A percentile compares a stretch with the other conserved stretches of the same genome.
Evolutionary conservation across 768 basidiomycete genomes (phyloP).

Genomic region (Lactarius trivialis): DNA sequence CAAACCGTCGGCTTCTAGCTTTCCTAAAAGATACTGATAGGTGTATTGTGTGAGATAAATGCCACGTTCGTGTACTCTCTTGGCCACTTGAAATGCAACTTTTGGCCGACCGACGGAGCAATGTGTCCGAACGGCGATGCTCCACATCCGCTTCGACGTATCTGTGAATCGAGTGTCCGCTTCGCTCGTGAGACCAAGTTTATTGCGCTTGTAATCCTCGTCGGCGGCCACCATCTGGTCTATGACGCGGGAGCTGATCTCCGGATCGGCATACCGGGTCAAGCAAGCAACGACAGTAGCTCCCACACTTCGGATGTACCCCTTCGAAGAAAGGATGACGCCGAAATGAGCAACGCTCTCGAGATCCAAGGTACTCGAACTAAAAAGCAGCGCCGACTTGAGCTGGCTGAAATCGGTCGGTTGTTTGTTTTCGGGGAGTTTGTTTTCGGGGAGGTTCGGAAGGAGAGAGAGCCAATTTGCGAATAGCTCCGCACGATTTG

Average conservation of each 20-base stretch:
- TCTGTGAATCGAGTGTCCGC: background rate
- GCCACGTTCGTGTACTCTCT: constrained; percentile 28
- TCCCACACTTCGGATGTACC: constrained; percentile 29
- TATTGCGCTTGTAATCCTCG: constrained; percentile 22
- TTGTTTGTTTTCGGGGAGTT: background rate
- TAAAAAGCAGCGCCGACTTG: constrained; percentile 32
- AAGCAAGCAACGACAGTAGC: constrained; percentile 33
- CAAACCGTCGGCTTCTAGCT: constrained; percentile 21
- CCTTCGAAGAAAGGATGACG: constrained; percentile 41
- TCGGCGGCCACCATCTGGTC: constrained; percentile 27
- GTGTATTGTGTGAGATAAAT: constrained; percentile 34
- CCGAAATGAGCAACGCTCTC: constrained; percentile 39
- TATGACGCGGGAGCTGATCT: constrained; percentile 36
- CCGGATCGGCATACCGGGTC: constrained; percentile 37
- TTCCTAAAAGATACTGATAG: constrained; percentile 31
- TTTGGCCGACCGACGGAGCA: constrained; percentile 34
- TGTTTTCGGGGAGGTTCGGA: constrained; percentile 24
- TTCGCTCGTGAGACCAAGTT: background rate
- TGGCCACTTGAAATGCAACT: constrained; percentile 43
- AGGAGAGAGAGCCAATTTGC: constrained; percentile 40
- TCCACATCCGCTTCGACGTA: constrained; percentile 27
- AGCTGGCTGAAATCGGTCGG: constrained; percentile 26
- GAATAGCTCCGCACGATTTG: constrained; percentile 27
- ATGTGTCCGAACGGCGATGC: constrained; percentile 38
- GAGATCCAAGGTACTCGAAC: constrained; percentile 29